A percentile compares a stretch with the other conserved stretches of the same genome.
Evolutionary conservation across 2,329 filamentous ascomycete species (phyloP).

Genomic region (Tolypocladium endophyticum): DNA sequence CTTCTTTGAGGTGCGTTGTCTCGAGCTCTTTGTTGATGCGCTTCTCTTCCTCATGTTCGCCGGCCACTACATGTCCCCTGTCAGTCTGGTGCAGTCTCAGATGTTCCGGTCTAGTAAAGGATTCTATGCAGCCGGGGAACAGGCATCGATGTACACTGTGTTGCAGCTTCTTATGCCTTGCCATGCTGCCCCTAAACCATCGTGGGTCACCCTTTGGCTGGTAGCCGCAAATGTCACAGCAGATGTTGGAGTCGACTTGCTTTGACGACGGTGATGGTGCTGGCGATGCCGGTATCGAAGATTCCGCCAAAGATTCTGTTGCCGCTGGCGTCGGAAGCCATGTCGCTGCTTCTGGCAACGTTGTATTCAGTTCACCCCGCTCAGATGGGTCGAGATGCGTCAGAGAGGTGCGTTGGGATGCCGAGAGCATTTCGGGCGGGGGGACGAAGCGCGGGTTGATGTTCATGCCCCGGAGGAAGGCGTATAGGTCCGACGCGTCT

Average conservation of each 20-base stretch:
- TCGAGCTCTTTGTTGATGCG: constrained; percentile 43
- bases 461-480: constrained; percentile 91
- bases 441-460: constrained; percentile 86
- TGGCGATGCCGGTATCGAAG: not conserved
- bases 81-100: constrained; percentile 45
- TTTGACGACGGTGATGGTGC: not conserved
- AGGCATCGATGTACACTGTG: constrained; percentile 45
- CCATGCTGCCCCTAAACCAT: constrained; percentile 49
- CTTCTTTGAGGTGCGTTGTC: constrained; percentile 35
- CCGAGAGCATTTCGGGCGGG: constrained; percentile 31
- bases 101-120: constrained; percentile 45
- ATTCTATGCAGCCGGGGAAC: constrained; percentile 42
- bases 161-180: constrained; percentile 45
- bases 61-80: constrained; percentile 42
- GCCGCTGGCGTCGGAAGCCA: not conserved
- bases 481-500: constrained; percentile 79
- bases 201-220: constrained; percentile 44
- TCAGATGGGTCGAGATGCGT: constrained; percentile 41
- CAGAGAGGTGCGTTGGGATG: constrained; percentile 41
- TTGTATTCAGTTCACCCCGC: constrained; percentile 28
- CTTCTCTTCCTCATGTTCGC: constrained; percentile 34
- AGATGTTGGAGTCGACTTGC: constrained; percentile 30
- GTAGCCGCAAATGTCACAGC: constrained; percentile 43
- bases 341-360: not conserved
- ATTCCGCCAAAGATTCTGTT: not conserved